These are phyloP conservation scores for Dichotomocladium elegans DNA, from an alignment of 371 early-diverging fungal genomes.

Conservation along the genomic window DNA sequence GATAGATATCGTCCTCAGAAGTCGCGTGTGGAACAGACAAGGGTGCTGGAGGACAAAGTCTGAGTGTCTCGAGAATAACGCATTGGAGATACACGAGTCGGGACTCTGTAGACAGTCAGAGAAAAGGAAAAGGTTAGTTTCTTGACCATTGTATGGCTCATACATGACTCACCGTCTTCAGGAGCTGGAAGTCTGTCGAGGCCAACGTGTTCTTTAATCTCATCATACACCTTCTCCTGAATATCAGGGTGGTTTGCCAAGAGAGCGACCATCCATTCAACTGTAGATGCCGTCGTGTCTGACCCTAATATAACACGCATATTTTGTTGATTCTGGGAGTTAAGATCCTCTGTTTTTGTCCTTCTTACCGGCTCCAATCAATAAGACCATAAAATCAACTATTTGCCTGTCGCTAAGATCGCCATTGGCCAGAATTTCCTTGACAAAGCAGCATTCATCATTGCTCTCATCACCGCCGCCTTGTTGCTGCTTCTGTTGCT, in stretches of 20 bases:
- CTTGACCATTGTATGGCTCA: background rate
- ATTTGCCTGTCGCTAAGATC: slow-evolving; percentile 33
- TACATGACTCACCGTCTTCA: slow-evolving; percentile 19
- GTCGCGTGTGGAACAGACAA: slow-evolving; percentile 45
- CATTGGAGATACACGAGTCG: slow-evolving; percentile 38
- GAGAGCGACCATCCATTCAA: slow-evolving; percentile 40
- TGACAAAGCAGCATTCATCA: slow-evolving; percentile 36
- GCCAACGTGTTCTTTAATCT: slow-evolving; percentile 30
- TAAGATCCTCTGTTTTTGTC: too few species aligned
- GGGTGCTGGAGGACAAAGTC: slow-evolving; percentile 40
- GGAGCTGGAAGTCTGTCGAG: slow-evolving; percentile 27
- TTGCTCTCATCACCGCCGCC: too few species aligned
- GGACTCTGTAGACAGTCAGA: slow-evolving; percentile 17
- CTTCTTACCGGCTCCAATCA: slow-evolving; percentile 41
- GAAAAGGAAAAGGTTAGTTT: too few species aligned
- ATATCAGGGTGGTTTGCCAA: slow-evolving; percentile 40
- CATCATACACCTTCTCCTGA: slow-evolving; percentile 36
- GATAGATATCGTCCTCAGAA: slow-evolving; percentile 34
- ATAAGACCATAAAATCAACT: slow-evolving; percentile 26
- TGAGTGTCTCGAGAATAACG: slow-evolving; percentile 40
- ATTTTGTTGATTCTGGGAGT: background rate
- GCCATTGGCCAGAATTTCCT: slow-evolving; percentile 22
- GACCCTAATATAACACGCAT: slow-evolving; percentile 24
- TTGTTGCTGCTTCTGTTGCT: too few species aligned
- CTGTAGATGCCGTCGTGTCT: slow-evolving; percentile 39